Evolutionary conservation across 164 flowering plant species (phyloP).

Genomic region (Stephania japonica): DNA sequence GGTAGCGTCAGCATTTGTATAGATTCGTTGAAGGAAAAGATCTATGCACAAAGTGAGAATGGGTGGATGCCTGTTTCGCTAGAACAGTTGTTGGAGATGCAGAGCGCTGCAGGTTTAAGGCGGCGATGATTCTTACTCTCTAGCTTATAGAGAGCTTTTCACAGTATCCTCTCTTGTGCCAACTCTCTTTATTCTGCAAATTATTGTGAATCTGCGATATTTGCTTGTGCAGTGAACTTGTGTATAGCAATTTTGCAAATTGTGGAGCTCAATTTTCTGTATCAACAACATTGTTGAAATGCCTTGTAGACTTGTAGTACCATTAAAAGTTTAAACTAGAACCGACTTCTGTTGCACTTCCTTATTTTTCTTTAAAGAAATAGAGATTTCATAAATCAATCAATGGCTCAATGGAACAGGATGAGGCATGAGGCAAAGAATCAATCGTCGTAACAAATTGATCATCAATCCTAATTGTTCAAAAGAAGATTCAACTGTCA

Average conservation of each 20-base stretch:
- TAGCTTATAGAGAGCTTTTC: neutral
- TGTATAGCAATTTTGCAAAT: neutral
- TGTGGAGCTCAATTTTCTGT: neutral
- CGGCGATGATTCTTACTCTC: constrained; percentile 19
- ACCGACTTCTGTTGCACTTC: too few relatives aligned
- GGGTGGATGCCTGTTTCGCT: constrained; percentile 65
- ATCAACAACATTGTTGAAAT: neutral
- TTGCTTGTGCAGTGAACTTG: neutral
- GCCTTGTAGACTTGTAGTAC: neutral
- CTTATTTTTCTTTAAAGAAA: too few relatives aligned
- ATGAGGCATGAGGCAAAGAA: too few relatives aligned
- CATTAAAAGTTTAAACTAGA: too few relatives aligned
- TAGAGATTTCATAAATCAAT: too few relatives aligned
- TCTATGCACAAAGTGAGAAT: constrained; percentile 63
- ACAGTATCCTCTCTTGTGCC: neutral
- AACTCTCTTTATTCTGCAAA: neutral
- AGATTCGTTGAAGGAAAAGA: constrained; percentile 60
- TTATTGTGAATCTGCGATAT: neutral
- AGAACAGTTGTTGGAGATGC: constrained; percentile 65
- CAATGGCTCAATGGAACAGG: too few relatives aligned
- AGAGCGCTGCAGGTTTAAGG: constrained; percentile 31
- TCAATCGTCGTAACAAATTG: too few relatives aligned
- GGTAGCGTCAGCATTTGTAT: constrained; percentile 68
- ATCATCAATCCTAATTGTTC: too few relatives aligned
- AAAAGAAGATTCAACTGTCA: too few relatives aligned